Percentiles rank a stretch among this genome's conserved stretches.
These are phyloP conservation scores for Bipolaris bicolor DNA, from an alignment of 2,329 filamentous ascomycete genomes.

Conservation along the genomic window DNA sequence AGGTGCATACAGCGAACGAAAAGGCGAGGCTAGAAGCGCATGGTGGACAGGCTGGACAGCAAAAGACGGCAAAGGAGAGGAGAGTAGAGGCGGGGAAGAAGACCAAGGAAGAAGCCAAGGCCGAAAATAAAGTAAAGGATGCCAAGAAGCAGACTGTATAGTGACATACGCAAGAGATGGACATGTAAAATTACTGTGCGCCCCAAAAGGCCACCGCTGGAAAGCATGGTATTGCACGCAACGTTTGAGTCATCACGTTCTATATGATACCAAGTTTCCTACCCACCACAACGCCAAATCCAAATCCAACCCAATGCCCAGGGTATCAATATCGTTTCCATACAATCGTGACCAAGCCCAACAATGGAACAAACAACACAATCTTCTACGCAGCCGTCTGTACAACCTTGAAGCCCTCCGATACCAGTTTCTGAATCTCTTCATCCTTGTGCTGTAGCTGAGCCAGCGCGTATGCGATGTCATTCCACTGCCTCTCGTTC, in stretches of 20 bases:
- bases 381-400: slow-evolving; percentile 38
- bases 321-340: slow-evolving; percentile 7
- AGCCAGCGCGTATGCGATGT: slow-evolving; percentile 90
- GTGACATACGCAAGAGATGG: background rate
- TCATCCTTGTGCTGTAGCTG: slow-evolving; percentile 92
- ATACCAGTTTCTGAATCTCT: slow-evolving; percentile 78
- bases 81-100: slow-evolving; percentile 32
- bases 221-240: background rate
- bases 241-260: background rate
- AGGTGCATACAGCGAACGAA: slow-evolving; percentile 27
- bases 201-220: background rate
- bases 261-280: background rate
- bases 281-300: slow-evolving; percentile 1
- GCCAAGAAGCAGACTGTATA: slow-evolving; percentile 32
- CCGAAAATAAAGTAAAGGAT: slow-evolving; percentile 31
- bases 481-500: slow-evolving; percentile 94
- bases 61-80: slow-evolving; percentile 35
- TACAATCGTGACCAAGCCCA: slow-evolving; percentile 1
- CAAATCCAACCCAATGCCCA: slow-evolving; percentile 2
- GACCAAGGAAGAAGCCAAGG: slow-evolving; percentile 31
- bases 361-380: background rate
- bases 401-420: slow-evolving; percentile 71
- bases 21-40: slow-evolving; percentile 31
- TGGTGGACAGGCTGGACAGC: slow-evolving; percentile 36
- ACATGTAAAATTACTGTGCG: slow-evolving; percentile 7